These are phyloP conservation scores for Mycena vitilis DNA, from an alignment of 768 basidiomycete genomes.

Conservation along the genomic window DNA sequence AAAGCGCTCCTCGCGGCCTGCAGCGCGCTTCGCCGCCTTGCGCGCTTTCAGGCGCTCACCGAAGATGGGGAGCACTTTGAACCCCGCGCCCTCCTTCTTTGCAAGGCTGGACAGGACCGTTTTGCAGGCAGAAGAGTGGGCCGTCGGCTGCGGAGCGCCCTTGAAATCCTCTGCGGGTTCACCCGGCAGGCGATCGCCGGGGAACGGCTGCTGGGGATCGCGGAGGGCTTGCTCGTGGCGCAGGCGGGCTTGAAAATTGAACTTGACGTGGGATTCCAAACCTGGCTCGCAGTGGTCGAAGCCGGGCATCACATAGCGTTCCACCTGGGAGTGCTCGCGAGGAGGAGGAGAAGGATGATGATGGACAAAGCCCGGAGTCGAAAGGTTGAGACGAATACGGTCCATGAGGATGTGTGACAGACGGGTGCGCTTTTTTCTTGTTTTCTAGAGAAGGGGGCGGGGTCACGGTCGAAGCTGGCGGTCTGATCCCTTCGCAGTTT, in stretches of 20 bases:
- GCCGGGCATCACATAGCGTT: neutral
- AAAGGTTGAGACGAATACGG: neutral
- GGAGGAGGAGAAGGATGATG: neutral
- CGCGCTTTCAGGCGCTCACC: neutral
- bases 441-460: no score
- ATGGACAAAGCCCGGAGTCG: neutral
- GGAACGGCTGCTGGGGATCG: neutral
- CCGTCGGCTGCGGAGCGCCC: no score
- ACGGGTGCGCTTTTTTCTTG: no score
- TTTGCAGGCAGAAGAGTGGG: no score
- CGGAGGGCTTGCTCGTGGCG: neutral
- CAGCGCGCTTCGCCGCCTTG: neutral
- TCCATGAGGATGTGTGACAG: no score
- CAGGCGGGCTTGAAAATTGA: neutral
- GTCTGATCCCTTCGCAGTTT: no score
- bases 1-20: constrained; percentile 1
- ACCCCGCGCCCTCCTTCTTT: no score
- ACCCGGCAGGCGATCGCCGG: neutral
- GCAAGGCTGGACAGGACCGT: no score
- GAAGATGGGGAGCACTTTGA: neutral
- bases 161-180: neutral
- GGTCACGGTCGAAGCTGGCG: no score
- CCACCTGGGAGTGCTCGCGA: neutral
- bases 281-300: neutral
- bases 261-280: constrained; percentile 1